Evolutionary conservation across 176 grass and related monocot genomes (phyloP), one percentile per base, ranked within the genome.

Genomic region (Oryza officinalis): DNA sequence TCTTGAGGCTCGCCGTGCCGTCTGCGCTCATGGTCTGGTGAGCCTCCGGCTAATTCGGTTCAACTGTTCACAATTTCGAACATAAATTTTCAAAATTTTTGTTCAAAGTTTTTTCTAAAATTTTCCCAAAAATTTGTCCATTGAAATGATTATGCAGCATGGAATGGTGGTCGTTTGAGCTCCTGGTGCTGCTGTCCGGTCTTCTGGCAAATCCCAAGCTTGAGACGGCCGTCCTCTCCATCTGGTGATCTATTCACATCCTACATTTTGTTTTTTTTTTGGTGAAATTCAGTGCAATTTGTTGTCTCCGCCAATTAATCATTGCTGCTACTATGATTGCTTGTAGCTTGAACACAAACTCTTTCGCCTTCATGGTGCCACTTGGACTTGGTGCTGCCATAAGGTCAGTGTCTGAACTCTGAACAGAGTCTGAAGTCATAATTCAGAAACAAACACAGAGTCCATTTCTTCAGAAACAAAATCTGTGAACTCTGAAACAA

Each of bases 21-120:
- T 91, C 89, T 5, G 89, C 85, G 25, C 20, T 88, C 23, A 91
- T 91, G 89, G 86, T 88, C 37, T 91, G 89, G 89, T 91, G 77
- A 65, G 59, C 31, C 54, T 72, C 31, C 49, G 6, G 14, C 17
- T 37, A 37, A 37, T 54, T 20, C 6, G 49, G 15, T 43, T 73
- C 8, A 5, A 2, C 10, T 47, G 25, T 27, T 65, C 4, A 7
- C 4, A 13, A 54, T 65, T 28, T 65, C 13, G 5, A 65, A 65
- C 6, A 13, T 45, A 45, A 45, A 45, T 45, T 45, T 45, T 2
- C 0, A 45, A 13, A 45, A 45, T 45, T 45, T 45, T 45, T 2
- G 7, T 37, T 37, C 35, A 10, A 43, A 43, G 1, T 43, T 43
- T 10, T 10, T 25, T 11, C 60, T 26, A 37, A 37, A 37, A 37